Conservation (phyloP, 306 rosid genomes). For the Albizia julibrissin region DNA sequence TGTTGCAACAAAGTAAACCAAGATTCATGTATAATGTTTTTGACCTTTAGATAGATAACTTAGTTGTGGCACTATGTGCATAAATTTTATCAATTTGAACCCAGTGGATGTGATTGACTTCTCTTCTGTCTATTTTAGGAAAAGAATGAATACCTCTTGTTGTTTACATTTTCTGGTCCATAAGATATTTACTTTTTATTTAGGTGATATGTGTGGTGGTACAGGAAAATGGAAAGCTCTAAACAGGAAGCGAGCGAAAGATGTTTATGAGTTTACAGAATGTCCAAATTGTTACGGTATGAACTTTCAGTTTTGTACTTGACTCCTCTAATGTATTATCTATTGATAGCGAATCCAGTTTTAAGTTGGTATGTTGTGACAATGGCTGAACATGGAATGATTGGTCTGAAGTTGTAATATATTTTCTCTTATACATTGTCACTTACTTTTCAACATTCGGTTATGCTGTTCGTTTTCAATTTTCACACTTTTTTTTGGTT, state of each 20-base stretch:
- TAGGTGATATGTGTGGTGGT: slow-evolving; percentile 99
- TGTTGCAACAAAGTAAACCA: neutral
- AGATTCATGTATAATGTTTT: neutral
- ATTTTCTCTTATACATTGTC: neutral
- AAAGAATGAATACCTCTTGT: slow-evolving; percentile 16
- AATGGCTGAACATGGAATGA: neutral
- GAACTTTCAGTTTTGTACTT: slow-evolving; percentile 14
- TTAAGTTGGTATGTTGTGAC: neutral
- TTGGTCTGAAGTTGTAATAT: no score
- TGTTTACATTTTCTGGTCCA: slow-evolving; percentile 22
- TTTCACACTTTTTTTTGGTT: neutral
- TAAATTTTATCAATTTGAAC: neutral
- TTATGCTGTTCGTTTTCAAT: slow-evolving; percentile 6
- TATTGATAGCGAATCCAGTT: neutral
- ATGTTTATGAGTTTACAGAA: slow-evolving; percentile 89
- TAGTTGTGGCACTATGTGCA: neutral
- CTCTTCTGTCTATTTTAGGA: neutral
- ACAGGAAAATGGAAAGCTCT: slow-evolving; percentile 99
- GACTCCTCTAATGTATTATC: slow-evolving; percentile 1
- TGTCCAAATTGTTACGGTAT: slow-evolving; percentile 98
- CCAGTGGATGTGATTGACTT: slow-evolving; percentile 7
- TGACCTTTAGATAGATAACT: neutral
- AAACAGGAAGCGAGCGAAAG: slow-evolving; percentile 92
- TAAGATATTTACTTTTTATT: slow-evolving; percentile 45
- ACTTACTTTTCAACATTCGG: slow-evolving; percentile 7